phyloP scores from a whole-genome alignment of 148 eudicot species.

The Cornus kousa region DNA sequence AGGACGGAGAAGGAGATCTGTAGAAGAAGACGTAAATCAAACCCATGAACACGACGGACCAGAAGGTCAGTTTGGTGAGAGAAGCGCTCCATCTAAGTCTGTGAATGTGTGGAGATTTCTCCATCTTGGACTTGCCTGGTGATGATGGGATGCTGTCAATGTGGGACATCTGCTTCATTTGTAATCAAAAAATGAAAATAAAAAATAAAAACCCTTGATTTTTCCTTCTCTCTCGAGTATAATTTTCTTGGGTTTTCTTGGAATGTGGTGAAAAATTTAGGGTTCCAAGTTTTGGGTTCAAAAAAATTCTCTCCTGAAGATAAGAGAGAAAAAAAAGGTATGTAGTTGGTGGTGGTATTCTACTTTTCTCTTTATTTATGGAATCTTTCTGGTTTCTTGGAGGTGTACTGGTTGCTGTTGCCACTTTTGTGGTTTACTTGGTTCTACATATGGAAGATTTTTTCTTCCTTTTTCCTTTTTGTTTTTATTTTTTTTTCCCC shows the following conservation, averaged over 20 bases:
- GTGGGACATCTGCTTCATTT: conserved; percentile 48
- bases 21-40: conserved; percentile 40
- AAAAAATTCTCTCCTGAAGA: background rate
- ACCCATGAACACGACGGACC: conserved; percentile 60
- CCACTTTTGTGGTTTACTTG: conserved; percentile 10
- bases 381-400: conserved; percentile 21
- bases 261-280: conserved; percentile 2
- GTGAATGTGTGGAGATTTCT: conserved; percentile 46
- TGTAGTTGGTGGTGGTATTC: background rate
- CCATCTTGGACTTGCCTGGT: conserved; percentile 71
- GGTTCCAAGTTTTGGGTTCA: background rate
- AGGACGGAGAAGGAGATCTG: conserved; percentile 37
- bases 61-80: conserved; percentile 54
- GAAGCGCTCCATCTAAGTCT: conserved; percentile 48
- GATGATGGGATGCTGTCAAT: conserved; percentile 57
- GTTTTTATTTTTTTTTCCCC: no score
- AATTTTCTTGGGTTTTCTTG: conserved; percentile 9
- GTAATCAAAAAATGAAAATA: background rate
- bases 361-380: conserved; percentile 3
- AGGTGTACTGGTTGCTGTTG: conserved; percentile 6
- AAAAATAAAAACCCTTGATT: conserved; percentile 16
- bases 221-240: background rate
- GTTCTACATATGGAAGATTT: background rate
- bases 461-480: no score
- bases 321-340: background rate